Evolutionary conservation across 1,284 basidiomycete genomes (phyloP).

Genomic region (Ganoderma lingzhi): DNA sequence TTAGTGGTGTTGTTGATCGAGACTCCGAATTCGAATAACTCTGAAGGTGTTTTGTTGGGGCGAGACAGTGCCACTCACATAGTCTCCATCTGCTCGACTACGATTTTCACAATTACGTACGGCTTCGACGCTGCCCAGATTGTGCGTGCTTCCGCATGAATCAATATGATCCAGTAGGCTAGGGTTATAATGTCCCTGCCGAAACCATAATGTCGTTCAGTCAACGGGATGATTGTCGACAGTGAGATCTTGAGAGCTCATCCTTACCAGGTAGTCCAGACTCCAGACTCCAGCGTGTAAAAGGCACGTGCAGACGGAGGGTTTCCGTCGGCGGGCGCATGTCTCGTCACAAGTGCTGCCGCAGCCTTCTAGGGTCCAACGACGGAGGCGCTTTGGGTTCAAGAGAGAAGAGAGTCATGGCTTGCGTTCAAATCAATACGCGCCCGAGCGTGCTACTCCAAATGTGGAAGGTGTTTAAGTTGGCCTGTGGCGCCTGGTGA

Average conservation of each 20-base stretch:
- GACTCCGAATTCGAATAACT: too few species aligned
- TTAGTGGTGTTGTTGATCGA: too few species aligned
- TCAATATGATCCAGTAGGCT: too few species aligned
- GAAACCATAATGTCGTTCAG: background rate
- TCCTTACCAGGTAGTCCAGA: conserved; percentile 48
- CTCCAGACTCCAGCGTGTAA: conserved; percentile 26
- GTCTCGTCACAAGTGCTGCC: background rate
- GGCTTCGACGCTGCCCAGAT: too few species aligned
- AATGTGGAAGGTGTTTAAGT: conserved; percentile 29
- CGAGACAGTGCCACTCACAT: too few species aligned
- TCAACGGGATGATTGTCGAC: background rate
- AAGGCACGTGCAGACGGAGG: conserved; percentile 32
- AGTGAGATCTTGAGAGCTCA: background rate
- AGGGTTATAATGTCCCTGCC: conserved; percentile 41
- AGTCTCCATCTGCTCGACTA: too few species aligned
- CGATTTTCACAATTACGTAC: too few species aligned
- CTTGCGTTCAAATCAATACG: background rate
- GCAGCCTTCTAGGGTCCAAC: background rate
- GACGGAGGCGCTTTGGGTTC: background rate
- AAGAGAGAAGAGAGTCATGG: background rate
- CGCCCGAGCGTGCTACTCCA: conserved; percentile 7
- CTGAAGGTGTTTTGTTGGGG: too few species aligned
- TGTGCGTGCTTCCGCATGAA: too few species aligned
- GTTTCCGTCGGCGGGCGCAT: conserved; percentile 5
- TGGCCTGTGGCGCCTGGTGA: conserved; percentile 29